Evolutionary conservation across 495 filamentous ascomycete species (phyloP), one percentile per base, ranked within the genome.

Genomic region (Podospora sp.): DNA sequence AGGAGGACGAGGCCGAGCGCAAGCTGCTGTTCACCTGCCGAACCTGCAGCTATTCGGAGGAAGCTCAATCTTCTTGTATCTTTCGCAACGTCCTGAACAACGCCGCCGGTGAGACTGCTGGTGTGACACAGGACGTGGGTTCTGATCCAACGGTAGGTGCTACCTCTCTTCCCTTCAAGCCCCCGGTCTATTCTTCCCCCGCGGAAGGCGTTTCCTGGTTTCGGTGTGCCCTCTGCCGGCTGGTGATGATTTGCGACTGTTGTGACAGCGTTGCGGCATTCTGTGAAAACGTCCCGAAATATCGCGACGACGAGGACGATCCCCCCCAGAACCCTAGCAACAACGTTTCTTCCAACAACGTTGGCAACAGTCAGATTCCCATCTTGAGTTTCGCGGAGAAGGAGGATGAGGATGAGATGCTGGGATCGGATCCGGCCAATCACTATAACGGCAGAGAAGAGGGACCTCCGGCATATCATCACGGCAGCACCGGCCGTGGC

Each of bases 111-210:
- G 94, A 97, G 79, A 98, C 95, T 58, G 94, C 96, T 60, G 95
- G 95, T 78, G 94, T 98, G 65, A 97, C 94, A 50, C 92, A 96
- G 79, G 95, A 99, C 80, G 93, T 99, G 65, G 92, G 87, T 76
- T 91, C 89, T 69, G 95, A 99, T 85, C 95, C 95, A 78, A 99
- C 96, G 88, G 94, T 98, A 87, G 83, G 94, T 96, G 71, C 78
- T 72, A 76, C 80, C 69, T 70, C 70, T 74, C 60, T 71, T 78
- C 71, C 71, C 73, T 63, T 65, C 68, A 66, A 65, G 71, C 57
- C n/a, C 24, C 58, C 62, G 20, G 14, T 65, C 29, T 57, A 63
- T 72, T 33, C 29, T 78, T 71, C 51, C 53, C 56, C 58, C 71
- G 33, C 20, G 59, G 20, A 24, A 2, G 49, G n/a, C 64, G 8